A percentile compares a stretch with the other conserved stretches of the same genome.
phyloP scores from a whole-genome alignment of 805 yeast species.

The Candida railenensis region DNA sequence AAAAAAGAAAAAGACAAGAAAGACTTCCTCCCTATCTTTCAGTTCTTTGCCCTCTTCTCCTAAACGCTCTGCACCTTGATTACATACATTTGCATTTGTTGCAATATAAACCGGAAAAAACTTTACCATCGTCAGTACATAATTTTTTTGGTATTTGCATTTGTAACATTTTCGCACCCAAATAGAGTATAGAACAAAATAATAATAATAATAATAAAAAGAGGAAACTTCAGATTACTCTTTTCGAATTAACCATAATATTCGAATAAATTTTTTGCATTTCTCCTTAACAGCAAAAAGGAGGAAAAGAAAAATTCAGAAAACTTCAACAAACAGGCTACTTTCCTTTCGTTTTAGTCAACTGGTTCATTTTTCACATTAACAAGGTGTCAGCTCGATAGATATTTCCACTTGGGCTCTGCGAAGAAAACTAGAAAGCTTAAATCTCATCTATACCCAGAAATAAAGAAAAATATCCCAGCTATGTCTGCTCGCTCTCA shows the following conservation, averaged over 20 bases:
- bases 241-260: conserved; percentile 3
- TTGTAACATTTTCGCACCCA: conserved; percentile 2
- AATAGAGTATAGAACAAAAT: conserved; percentile 1
- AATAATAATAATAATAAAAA: conserved; percentile 1
- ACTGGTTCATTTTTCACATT: background rate
- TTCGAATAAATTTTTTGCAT: background rate
- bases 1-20: background rate
- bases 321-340: background rate
- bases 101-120: background rate
- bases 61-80: too few species aligned
- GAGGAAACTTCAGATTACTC: too few species aligned
- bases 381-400: too few species aligned
- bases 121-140: background rate
- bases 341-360: background rate
- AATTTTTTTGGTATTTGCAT: conserved; percentile 2
- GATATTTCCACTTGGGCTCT: too few species aligned
- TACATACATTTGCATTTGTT: too few species aligned
- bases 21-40: background rate
- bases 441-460: too few species aligned
- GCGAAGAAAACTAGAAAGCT: too few species aligned
- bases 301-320: background rate
- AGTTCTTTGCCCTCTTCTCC: too few species aligned
- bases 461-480: too few species aligned
- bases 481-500: conserved; percentile 3
- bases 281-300: too few species aligned